phyloP scores from a whole-genome alignment of 2,329 filamentous ascomycete genomes.

The Fusarium goolgardi region DNA sequence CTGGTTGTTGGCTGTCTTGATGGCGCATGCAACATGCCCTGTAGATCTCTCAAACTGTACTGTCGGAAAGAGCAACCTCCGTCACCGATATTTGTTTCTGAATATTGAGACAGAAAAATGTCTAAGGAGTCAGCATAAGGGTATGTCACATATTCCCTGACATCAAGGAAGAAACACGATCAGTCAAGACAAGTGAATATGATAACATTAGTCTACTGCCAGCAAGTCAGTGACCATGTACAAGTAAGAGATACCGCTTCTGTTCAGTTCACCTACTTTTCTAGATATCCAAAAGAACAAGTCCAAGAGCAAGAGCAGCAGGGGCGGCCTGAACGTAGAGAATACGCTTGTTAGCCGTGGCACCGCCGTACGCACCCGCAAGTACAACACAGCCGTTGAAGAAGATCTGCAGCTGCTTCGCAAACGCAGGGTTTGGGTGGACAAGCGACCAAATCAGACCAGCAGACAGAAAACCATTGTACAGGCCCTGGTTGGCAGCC shows the following conservation, averaged over 20 bases:
- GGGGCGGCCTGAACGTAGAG: slow-evolving; percentile 56
- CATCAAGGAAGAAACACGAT: not conserved
- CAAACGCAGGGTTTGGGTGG: slow-evolving; percentile 58
- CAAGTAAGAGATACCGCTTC: not conserved
- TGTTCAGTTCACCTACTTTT: not conserved
- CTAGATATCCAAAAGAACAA: slow-evolving; percentile 45
- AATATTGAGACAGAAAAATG: not conserved
- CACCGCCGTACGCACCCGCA: slow-evolving; percentile 59
- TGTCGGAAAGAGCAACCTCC: not conserved
- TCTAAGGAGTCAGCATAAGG: rapidly evolving
- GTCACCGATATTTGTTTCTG: not conserved
- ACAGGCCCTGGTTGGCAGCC: slow-evolving; percentile 64
- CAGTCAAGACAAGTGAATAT: not conserved
- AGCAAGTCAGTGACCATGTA: not conserved
- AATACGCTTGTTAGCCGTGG: slow-evolving; percentile 55
- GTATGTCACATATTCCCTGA: not conserved
- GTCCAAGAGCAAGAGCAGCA: slow-evolving; percentile 46
- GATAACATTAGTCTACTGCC: slow-evolving; percentile 2
- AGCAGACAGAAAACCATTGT: slow-evolving; percentile 65
- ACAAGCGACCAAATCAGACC: slow-evolving; percentile 61
- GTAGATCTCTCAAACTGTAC: not conserved
- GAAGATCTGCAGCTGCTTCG: slow-evolving; percentile 59
- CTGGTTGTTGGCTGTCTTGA: not conserved
- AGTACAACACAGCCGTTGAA: slow-evolving; percentile 59
- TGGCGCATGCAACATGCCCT: not conserved